phyloP scores from a whole-genome alignment of 2,329 filamentous ascomycete genomes.

The Colletotrichum musicola region DNA sequence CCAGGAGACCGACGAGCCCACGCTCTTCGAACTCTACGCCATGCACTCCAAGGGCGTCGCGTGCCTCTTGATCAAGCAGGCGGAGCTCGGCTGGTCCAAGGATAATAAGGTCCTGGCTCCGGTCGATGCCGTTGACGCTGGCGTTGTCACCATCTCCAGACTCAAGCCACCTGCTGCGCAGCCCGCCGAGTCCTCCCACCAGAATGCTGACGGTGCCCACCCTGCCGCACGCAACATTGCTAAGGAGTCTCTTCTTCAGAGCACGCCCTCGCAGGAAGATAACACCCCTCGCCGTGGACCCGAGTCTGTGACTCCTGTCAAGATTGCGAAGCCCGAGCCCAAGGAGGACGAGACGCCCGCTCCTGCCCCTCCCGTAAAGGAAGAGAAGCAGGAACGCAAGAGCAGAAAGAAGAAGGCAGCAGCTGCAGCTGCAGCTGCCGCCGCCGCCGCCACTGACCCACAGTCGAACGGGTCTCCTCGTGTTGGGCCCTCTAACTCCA shows the following conservation, averaged over 20 bases:
- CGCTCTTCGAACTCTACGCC: slow-evolving; percentile 93
- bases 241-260: slow-evolving; percentile 52
- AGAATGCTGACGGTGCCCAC: slow-evolving; percentile 45
- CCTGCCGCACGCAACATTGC: slow-evolving; percentile 46
- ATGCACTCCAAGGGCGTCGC: slow-evolving; percentile 99
- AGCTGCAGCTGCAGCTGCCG: slow-evolving; percentile 54
- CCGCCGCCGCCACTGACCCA: slow-evolving; percentile 58
- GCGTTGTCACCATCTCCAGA: slow-evolving; percentile 80
- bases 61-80: slow-evolving; percentile 85
- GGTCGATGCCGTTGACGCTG: slow-evolving; percentile 80
- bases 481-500: slow-evolving; percentile 46
- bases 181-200: slow-evolving; percentile 58
- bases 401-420: slow-evolving; percentile 77
- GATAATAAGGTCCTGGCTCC: slow-evolving; percentile 89
- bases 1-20: slow-evolving; percentile 75
- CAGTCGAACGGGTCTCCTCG: slow-evolving; percentile 57
- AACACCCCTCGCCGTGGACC: slow-evolving; percentile 48
- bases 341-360: slow-evolving; percentile 62
- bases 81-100: slow-evolving; percentile 90
- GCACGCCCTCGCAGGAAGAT: slow-evolving; percentile 45
- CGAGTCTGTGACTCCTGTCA: slow-evolving; percentile 51
- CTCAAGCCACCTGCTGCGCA: slow-evolving; percentile 68
- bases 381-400: slow-evolving; percentile 74
- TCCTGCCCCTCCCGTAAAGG: slow-evolving; percentile 46
- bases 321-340: slow-evolving; percentile 56